These are phyloP conservation scores for Leccinum uliginosum DNA, from an alignment of 768 basidiomycete species.

Conservation along the genomic window DNA sequence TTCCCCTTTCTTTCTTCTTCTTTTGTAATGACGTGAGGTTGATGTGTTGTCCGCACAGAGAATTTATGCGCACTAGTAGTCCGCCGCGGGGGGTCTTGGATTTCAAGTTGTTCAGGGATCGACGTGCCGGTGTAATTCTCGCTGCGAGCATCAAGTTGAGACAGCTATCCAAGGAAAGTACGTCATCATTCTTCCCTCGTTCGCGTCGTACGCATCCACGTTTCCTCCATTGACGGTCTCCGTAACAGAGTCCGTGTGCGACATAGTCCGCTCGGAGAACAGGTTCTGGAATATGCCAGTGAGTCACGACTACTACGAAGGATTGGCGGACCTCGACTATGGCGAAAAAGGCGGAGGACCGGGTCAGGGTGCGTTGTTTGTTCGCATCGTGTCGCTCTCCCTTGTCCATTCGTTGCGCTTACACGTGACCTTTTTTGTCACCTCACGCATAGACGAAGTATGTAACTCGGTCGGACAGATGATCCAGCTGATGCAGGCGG, in stretches of 20 bases:
- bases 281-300: constrained; percentile 17
- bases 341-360: constrained; percentile 12
- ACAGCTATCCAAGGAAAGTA: constrained; percentile 13
- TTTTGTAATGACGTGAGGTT: background rate
- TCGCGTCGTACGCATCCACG: background rate
- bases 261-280: constrained; percentile 9
- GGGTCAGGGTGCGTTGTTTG: constrained; percentile 3
- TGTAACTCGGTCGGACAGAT: constrained; percentile 17
- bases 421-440: background rate
- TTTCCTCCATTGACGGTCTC: background rate
- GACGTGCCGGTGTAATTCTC: constrained; percentile 14
- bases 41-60: constrained; percentile 1
- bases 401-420: background rate
- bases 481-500: constrained; percentile 19
- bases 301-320: constrained; percentile 18
- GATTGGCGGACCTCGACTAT: constrained; percentile 10
- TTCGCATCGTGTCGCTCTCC: too few relatives aligned
- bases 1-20: background rate
- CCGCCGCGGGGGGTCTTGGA: background rate
- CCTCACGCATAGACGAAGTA: constrained; percentile 17
- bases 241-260: constrained; percentile 12
- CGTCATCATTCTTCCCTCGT: background rate
- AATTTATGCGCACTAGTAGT: constrained; percentile 11
- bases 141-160: constrained; percentile 12
- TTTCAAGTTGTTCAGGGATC: constrained; percentile 16